Evolutionary conservation across 805 yeast genomes (phyloP).

Genomic region (Candida tibetensis): DNA sequence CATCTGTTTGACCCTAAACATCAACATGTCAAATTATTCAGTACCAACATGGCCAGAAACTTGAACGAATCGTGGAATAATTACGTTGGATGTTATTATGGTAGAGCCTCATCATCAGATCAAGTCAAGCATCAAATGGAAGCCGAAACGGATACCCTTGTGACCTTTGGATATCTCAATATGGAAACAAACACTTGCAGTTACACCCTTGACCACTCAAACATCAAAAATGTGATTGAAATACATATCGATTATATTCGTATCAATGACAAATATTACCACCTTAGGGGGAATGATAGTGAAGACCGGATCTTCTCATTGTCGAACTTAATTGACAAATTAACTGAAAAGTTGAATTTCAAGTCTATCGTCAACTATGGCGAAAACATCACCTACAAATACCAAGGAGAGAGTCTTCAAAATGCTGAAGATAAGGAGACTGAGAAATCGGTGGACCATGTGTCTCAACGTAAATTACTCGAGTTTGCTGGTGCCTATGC

Average conservation of each 20-base stretch:
- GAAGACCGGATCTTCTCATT: slow-evolving; percentile 28
- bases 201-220: slow-evolving; percentile 19
- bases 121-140: slow-evolving; percentile 22
- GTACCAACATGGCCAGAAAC: slow-evolving; percentile 67
- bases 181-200: slow-evolving; percentile 30
- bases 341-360: slow-evolving; percentile 18
- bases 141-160: slow-evolving; percentile 60
- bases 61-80: slow-evolving; percentile 66
- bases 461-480: slow-evolving; percentile 34
- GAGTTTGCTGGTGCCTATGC: slow-evolving; percentile 37
- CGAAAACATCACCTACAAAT: slow-evolving; percentile 17
- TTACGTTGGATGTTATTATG: slow-evolving; percentile 73
- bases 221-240: slow-evolving; percentile 28
- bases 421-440: slow-evolving; percentile 3
- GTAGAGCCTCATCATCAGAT: slow-evolving; percentile 43
- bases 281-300: slow-evolving; percentile 16
- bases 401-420: slow-evolving; percentile 8
- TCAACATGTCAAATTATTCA: slow-evolving; percentile 44
- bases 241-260: slow-evolving; percentile 42
- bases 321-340: slow-evolving; percentile 30
- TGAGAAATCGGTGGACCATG: slow-evolving; percentile 8
- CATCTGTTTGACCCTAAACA: slow-evolving; percentile 20
- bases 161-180: slow-evolving; percentile 65
- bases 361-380: slow-evolving; percentile 8
- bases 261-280: slow-evolving; percentile 30